A percentile compares a stretch with the other conserved stretches of the same genome.
Conservation (phyloP, 495 filamentous ascomycete species). For the Pyrenula aspistea region DNA sequence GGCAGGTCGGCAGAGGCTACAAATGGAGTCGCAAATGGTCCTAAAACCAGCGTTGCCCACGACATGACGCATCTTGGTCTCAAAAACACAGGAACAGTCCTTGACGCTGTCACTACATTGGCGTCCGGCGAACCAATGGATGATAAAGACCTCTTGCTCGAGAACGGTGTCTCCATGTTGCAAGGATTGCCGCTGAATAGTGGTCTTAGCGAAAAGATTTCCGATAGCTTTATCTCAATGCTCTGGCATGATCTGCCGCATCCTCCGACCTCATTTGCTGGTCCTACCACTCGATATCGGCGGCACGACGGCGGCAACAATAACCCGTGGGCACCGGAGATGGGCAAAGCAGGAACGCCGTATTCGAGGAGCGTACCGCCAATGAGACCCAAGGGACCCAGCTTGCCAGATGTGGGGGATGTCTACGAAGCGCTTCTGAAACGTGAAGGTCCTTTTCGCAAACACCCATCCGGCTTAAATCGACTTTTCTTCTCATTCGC, state of each 20-base stretch:
- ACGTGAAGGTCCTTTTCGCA: not conserved
- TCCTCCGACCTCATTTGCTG: conserved; percentile 22
- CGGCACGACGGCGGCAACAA: conserved; percentile 59
- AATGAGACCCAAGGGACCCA: conserved; percentile 36
- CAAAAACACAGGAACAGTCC: conserved; percentile 43
- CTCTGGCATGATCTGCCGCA: conserved; percentile 28
- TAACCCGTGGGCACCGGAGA: conserved; percentile 41
- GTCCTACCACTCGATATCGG: conserved; percentile 30
- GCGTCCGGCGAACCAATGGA: conserved; percentile 44
- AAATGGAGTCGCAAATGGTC: not conserved
- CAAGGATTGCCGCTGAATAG: conserved; percentile 10
- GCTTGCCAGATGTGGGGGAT: conserved; percentile 38
- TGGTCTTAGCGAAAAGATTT: conserved; percentile 8
- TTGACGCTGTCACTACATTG: conserved; percentile 38
- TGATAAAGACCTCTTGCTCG: conserved; percentile 59
- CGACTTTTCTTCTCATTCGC: not conserved
- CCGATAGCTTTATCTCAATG: not conserved
- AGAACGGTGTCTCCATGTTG: conserved; percentile 16
- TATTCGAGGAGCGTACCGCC: conserved; percentile 43
- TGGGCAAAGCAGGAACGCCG: conserved; percentile 42
- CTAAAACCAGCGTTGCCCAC: conserved; percentile 39
- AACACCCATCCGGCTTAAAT: not conserved
- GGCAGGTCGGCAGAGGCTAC: not conserved
- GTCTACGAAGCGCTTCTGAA: conserved; percentile 39
- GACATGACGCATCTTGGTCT: conserved; percentile 54